These are phyloP conservation scores for Nitzschia sp. DNA, from an alignment of 108 stramenopile species.

Conservation along the genomic window DNA sequence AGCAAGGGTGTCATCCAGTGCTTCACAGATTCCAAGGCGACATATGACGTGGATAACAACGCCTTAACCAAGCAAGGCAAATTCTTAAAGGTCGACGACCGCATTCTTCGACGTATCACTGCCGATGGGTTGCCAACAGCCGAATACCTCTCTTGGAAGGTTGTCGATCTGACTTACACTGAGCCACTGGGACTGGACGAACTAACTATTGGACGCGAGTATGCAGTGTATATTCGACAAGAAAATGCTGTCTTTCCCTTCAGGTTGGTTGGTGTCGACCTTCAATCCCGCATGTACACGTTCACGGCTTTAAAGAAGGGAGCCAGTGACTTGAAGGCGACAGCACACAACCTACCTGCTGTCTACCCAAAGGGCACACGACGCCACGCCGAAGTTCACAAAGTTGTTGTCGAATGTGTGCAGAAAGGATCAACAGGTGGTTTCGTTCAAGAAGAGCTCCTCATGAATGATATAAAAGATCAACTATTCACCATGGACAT, in stretches of 20 bases:
- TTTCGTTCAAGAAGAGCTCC: constrained; percentile 8
- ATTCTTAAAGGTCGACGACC: constrained; percentile 37
- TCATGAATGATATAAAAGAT: neutral
- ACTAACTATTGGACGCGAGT: constrained; percentile 26
- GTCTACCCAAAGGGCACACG: constrained; percentile 39
- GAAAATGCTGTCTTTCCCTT: constrained; percentile 31
- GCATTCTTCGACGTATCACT: constrained; percentile 28
- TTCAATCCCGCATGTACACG: constrained; percentile 22
- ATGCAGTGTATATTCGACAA: constrained; percentile 30
- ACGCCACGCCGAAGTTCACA: constrained; percentile 15
- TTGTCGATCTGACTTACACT: constrained; percentile 21
- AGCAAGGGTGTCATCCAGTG: constrained; percentile 37
- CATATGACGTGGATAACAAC: constrained; percentile 30
- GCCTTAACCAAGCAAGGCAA: constrained; percentile 33
- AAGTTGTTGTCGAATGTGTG: constrained; percentile 28
- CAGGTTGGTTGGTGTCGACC: constrained; percentile 25
- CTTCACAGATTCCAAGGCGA: constrained; percentile 21
- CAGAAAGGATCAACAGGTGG: constrained; percentile 16
- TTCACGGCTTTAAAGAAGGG: constrained; percentile 32
- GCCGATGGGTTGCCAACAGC: constrained; percentile 16
- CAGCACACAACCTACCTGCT: constrained; percentile 25
- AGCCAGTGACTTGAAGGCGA: constrained; percentile 6
- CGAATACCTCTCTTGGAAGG: constrained; percentile 31
- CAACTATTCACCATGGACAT: constrained; percentile 37
- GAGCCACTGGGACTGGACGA: constrained; percentile 29